Evolutionary conservation across 208 protist species (phyloP).

Genomic region (Tritrichomonas musculus): DNA sequence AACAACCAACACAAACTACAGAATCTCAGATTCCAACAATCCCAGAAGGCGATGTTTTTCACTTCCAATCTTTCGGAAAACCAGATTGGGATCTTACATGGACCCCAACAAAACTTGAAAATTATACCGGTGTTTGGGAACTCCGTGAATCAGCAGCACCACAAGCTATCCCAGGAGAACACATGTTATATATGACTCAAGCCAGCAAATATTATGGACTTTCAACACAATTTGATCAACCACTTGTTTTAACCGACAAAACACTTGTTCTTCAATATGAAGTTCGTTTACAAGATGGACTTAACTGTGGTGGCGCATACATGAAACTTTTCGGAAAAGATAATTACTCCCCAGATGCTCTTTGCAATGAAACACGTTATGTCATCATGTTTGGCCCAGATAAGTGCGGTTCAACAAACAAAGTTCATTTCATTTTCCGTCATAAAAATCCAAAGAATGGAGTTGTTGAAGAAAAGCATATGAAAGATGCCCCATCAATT

Average conservation of each 20-base stretch:
- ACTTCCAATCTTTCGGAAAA: not conserved
- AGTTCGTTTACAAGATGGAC: slow-evolving; percentile 37
- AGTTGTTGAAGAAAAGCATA: slow-evolving; percentile 41
- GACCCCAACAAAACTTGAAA: not conserved
- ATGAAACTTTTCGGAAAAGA: slow-evolving; percentile 46
- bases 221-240: not conserved
- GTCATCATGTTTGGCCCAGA: slow-evolving; percentile 57
- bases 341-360: not conserved
- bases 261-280: slow-evolving; percentile 45
- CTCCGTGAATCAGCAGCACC: not conserved
- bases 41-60: not conserved
- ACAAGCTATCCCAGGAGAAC: not conserved
- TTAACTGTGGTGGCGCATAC: slow-evolving; percentile 52
- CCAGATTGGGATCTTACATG: not conserved
- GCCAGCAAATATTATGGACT: not conserved
- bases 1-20: too few relatives aligned
- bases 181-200: not conserved
- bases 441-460: slow-evolving; percentile 41
- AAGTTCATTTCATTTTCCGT: slow-evolving; percentile 52
- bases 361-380: slow-evolving; percentile 47
- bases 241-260: not conserved
- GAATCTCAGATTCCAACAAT: not conserved
- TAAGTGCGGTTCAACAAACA: slow-evolving; percentile 47
- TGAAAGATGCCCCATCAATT: not conserved
- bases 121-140: slow-evolving; percentile 5